Conservation (phyloP, 768 basidiomycete species). For the Mycena sanguinolenta region DNA sequence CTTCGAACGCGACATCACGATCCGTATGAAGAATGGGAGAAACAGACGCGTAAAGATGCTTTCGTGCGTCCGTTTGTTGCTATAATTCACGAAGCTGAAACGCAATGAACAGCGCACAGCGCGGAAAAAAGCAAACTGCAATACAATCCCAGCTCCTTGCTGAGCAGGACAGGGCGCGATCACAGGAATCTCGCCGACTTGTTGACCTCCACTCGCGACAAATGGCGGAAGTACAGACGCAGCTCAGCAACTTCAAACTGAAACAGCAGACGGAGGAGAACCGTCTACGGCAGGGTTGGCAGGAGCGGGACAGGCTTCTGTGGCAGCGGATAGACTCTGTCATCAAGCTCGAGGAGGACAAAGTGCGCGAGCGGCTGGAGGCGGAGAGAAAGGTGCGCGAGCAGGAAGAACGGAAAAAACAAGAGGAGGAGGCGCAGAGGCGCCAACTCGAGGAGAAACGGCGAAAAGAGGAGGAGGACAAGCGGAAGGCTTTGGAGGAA, state of each 20-base stretch:
- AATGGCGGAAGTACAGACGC: conserved; percentile 61
- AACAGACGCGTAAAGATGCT: conserved; percentile 63
- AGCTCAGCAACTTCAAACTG: conserved; percentile 58
- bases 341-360: conserved; percentile 76
- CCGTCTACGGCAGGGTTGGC: conserved; percentile 59
- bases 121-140: conserved; percentile 54
- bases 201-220: conserved; percentile 62
- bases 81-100: neutral
- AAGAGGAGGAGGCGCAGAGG: conserved; percentile 61
- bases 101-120: conserved; percentile 54
- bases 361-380: conserved; percentile 63
- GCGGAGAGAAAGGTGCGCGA: conserved; percentile 67
- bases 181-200: conserved; percentile 50
- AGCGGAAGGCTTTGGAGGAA: conserved; percentile 57
- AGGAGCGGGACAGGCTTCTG: conserved; percentile 64
- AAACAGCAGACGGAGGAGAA: conserved; percentile 62
- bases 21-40: conserved; percentile 72
- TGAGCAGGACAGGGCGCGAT: conserved; percentile 60
- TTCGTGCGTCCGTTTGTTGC: conserved; percentile 53
- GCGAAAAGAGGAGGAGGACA: conserved; percentile 63
- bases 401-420: conserved; percentile 60
- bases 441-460: conserved; percentile 57
- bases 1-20: conserved; percentile 65
- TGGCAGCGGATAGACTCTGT: conserved; percentile 73
- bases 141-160: conserved; percentile 50